Conservation (phyloP, 768 basidiomycete species). For the Lyophyllum semitale region DNA sequence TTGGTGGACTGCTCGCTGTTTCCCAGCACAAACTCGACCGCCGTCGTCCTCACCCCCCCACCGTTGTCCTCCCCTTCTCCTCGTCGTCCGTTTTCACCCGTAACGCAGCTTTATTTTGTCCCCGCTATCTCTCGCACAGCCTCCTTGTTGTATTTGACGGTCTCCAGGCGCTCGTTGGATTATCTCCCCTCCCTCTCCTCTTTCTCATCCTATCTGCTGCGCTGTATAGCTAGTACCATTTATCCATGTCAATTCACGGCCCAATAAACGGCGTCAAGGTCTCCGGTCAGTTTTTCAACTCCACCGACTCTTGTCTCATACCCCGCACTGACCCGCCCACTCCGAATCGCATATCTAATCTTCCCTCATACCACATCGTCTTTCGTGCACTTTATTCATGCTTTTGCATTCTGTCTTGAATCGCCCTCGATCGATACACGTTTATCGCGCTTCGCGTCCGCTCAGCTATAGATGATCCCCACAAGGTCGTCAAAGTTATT, state of each 20-base stretch:
- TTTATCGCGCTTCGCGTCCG: constrained; percentile 22
- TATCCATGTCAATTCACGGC: constrained; percentile 69
- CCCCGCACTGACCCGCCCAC: constrained; percentile 21
- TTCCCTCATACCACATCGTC: constrained; percentile 1
- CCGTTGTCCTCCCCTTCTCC: constrained; percentile 18
- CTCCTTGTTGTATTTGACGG: constrained; percentile 5
- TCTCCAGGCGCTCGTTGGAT: constrained; percentile 15
- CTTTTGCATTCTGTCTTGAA: constrained; percentile 21
- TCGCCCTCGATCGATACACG: constrained; percentile 37
- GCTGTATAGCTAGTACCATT: constrained; percentile 13
- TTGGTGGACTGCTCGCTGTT: constrained; percentile 13
- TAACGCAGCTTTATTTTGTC: constrained; percentile 13
- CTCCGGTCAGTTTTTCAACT: constrained; percentile 61
- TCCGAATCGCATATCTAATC: constrained; percentile 30
- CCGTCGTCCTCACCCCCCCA: constrained; percentile 15
- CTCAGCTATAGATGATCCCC: constrained; percentile 91
- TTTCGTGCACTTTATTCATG: constrained; percentile 7
- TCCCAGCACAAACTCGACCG: constrained; percentile 20
- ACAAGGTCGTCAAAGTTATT: constrained; percentile 92
- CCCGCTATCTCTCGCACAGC: constrained; percentile 4
- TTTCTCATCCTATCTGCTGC: constrained; percentile 4
- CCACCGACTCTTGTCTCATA: constrained; percentile 23
- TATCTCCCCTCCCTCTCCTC: constrained; percentile 13
- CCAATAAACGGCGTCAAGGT: constrained; percentile 90
- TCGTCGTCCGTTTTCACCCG: constrained; percentile 20